Evolutionary conservation across 306 rosid genomes (phyloP).

Genomic region (Dryas octopetala): DNA sequence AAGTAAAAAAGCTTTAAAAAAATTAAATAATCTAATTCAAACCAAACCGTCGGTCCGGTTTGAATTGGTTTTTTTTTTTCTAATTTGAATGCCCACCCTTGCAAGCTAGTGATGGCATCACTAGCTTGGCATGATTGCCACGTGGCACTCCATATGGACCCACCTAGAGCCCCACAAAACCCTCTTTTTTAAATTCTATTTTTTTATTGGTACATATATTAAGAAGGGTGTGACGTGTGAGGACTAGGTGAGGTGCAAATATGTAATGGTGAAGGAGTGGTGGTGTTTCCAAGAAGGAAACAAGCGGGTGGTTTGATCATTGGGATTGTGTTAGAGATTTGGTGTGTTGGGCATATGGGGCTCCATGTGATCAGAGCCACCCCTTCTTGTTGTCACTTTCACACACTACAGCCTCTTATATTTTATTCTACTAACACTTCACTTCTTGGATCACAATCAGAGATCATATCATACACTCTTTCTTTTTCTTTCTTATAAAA

Average conservation of each 20-base stretch:
- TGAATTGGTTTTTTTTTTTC: no score
- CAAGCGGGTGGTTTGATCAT: slow-evolving; percentile 53
- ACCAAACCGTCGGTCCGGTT: no score
- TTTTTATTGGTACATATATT: no score
- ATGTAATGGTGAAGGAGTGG: slow-evolving; percentile 32
- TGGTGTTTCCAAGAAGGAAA: slow-evolving; percentile 94
- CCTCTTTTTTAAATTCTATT: no score
- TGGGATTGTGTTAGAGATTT: slow-evolving; percentile 64
- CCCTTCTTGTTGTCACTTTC: slow-evolving; percentile 49
- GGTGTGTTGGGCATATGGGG: slow-evolving; percentile 87
- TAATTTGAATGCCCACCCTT: no score
- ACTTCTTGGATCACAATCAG: slow-evolving; percentile 30
- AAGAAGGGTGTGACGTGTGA: no score
- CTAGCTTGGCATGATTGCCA: slow-evolving; percentile 64
- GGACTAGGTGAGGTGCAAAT: not conserved
- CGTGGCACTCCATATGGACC: slow-evolving; percentile 46
- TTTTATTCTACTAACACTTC: not conserved
- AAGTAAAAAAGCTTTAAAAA: no score
- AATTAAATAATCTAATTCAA: no score
- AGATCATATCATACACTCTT: not conserved
- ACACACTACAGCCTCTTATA: slow-evolving; percentile 39
- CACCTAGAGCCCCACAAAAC: slow-evolving; percentile 78
- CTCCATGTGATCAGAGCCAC: slow-evolving; percentile 72
- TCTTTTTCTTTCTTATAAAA: not conserved
- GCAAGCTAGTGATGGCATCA: slow-evolving; percentile 20